Base-by-base conservation (phyloP, 176 grass and related monocot species). In the Musa troglodytarum region DNA sequence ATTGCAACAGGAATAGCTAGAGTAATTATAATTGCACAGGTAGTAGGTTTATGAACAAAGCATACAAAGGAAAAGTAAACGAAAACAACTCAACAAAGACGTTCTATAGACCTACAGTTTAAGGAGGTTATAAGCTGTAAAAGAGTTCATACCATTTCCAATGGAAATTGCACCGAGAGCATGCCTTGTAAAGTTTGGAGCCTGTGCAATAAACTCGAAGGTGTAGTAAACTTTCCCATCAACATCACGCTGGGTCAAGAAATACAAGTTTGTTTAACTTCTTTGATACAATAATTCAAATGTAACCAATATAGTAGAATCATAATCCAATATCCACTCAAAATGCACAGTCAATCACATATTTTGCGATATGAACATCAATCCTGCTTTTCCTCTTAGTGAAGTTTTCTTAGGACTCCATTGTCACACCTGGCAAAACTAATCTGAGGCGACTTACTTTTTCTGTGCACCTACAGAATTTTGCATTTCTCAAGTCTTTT, bases 161-260 rank as follows among this genome's bases (percentile, higher is more conserved):
- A 99, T 86, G 53, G 81, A 73, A 79, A 99, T 87, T 56, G 91
- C 74, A 57, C 95, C 95, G 81, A 99, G 90, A 65, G 76, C 95
- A 74, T 99, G 91, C 58, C 91, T 94, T 15, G 86, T 92, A 73
- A 79, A 99, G 74, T 99, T 94, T 63, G 95, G 86, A 78, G 95
- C 95, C 68, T 94, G 82, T 55, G 88, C 91, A 2, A 82, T 91
- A 72, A 99, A 99, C 84, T 94, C 91, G 16, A 99, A 99, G 52
- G 82, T 99, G 82, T 92, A 99, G 84, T 99, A 99, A 84, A 78
- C 80, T 76, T 88, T 99, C 53, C 95, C 90, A 11, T 94, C 90
- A 69, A 89, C 79, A 64, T 94, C 88, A 78, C 85, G 85, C 86
- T 94, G 66, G 1, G 6, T 25, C 16, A 77, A 28, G 49, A 19